Base-by-base conservation (phyloP, 768 basidiomycete genomes). In the Tylopilus intermedius region DNA sequence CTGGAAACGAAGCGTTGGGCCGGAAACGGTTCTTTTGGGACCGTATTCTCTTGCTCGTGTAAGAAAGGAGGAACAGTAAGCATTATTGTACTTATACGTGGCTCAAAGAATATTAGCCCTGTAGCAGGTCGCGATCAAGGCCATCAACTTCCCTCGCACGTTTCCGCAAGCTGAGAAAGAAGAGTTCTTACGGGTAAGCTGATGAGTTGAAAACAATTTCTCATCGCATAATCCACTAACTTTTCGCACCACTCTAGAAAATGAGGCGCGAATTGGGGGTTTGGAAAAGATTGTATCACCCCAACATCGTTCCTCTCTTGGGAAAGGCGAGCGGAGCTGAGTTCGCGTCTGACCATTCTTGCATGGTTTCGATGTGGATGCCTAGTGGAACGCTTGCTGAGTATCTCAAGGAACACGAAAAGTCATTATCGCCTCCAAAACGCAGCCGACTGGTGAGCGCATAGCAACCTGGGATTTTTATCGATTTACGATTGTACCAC, bases 311-410 rank as follows among this genome's bases (percentile, higher is more conserved):
- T 9, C 48, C 49, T 0, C 42, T 57, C 14, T 39, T 57, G 2
- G 56, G 56, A 2, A 50, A 13, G 3, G 49, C 54, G 18, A 0
- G 0, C 0, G 54, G 49, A 3, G 26, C 3, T 6, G 33, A 14
- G 1, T 56, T 56, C 8, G 55, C 30, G 33, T 56, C 55, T 22
- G 24, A 45, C 14, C 2, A 56, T 49, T 18, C 8, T 0, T 56
- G 53, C 46, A 40, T 56, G 46, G 55, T 56, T 45, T 33, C 53
- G 5, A 22, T 14, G 47, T 55, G 42, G 53, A 55, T 55, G 55
- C 37, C 47, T 10, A 4, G 24, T 21, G 55, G 55, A 30, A 39
- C 53, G 0, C 53, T 56, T 2, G 1, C 0, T 5, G 32, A 49
- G 0, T 55, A 55, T 37, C 4, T 56, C n/a, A 29, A 21, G 29